Conservation (phyloP, 129 eudicot species). For the Flaveria sonorensis region DNA sequence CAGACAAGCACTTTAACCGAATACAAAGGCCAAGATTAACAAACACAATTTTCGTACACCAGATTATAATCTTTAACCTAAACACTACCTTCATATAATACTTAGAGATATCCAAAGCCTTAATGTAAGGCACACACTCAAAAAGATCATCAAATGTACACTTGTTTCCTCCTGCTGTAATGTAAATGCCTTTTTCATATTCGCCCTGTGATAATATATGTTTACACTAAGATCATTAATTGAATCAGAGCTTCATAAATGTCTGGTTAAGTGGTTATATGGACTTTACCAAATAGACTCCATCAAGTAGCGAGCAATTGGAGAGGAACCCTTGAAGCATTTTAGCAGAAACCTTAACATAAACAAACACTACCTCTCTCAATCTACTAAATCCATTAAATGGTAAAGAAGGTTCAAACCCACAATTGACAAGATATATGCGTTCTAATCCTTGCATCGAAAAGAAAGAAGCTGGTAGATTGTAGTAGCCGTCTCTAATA, state of each 20-base stretch:
- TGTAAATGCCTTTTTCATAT: neutral
- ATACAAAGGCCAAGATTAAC: neutral
- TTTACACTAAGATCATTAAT: neutral
- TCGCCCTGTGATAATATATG: neutral
- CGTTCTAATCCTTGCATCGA: constrained; percentile 17
- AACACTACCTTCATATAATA: constrained; percentile 3
- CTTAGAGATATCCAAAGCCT: neutral
- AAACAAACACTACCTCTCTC: neutral
- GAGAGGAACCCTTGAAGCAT: constrained; percentile 8
- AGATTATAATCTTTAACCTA: neutral
- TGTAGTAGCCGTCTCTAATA: neutral
- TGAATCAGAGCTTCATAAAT: neutral
- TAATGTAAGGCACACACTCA: constrained; percentile 4
- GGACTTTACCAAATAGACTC: constrained; percentile 20
- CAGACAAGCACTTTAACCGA: constrained; percentile 11
- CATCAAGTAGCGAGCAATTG: constrained; percentile 23
- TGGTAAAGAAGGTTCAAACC: constrained; percentile 17
- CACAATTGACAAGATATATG: constrained; percentile 17
- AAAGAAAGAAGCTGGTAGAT: constrained; percentile 31
- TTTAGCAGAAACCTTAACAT: constrained; percentile 14
- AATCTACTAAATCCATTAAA: constrained; percentile 25
- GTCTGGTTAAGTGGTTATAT: neutral
- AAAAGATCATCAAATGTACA: constrained; percentile 7
- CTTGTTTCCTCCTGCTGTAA: neutral
- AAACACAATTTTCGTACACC: neutral